These are phyloP conservation scores for Patellifolia procumbens DNA, from an alignment of 179 eudicot genomes.

Conservation along the genomic window DNA sequence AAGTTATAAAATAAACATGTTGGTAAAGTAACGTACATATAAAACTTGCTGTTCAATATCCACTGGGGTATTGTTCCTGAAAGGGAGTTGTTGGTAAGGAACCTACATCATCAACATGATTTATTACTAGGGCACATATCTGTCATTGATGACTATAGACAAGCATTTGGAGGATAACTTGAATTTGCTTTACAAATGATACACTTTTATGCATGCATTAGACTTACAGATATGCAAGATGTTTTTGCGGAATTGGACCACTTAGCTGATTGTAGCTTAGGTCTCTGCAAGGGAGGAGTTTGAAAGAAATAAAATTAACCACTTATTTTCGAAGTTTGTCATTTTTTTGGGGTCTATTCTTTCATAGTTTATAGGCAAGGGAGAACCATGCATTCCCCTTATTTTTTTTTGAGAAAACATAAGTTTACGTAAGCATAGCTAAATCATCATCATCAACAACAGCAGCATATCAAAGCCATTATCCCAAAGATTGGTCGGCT, in stretches of 20 bases:
- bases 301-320: not conserved
- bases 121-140: not conserved
- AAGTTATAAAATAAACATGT: not conserved
- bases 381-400: not conserved
- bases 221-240: constrained; percentile 15
- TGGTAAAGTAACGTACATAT: constrained; percentile 44
- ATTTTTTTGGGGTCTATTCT: no score
- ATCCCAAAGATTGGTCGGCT: not conserved
- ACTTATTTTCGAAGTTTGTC: not conserved
- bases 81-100: constrained; percentile 62
- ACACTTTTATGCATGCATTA: not conserved
- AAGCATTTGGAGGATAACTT: not conserved
- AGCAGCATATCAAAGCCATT: no score
- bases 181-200: not conserved
- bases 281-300: constrained; percentile 53
- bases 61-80: constrained; percentile 64
- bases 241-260: constrained; percentile 49
- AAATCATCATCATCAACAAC: not conserved
- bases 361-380: not conserved
- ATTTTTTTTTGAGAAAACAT: not conserved
- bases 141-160: not conserved
- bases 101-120: constrained; percentile 44
- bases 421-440: constrained; percentile 1
- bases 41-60: constrained; percentile 40
- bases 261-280: constrained; percentile 65